Percentiles rank a stretch among this genome's conserved stretches.
These are phyloP conservation scores for Lithocarpus polystachyus DNA, from an alignment of 306 rosid genomes.

Conservation along the genomic window DNA sequence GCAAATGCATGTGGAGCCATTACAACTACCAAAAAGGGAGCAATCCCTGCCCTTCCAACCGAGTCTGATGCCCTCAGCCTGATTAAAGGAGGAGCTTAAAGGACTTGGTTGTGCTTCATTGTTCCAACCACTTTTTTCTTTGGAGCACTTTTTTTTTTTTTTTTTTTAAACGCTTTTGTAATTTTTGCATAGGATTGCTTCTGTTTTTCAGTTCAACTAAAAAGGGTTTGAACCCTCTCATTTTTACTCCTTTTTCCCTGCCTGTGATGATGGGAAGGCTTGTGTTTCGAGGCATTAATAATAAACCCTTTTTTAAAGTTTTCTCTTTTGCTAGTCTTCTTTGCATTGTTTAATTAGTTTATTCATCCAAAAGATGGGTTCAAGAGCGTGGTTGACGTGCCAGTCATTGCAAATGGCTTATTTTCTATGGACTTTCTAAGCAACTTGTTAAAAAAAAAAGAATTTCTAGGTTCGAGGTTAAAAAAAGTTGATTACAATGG, in stretches of 20 bases:
- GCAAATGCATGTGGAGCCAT: slow-evolving; percentile 95
- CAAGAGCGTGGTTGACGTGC: neutral
- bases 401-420: neutral
- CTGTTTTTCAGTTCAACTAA: slow-evolving; percentile 17
- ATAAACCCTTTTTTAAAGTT: slow-evolving; percentile 24
- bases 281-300: slow-evolving; percentile 17
- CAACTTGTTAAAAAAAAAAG: neutral
- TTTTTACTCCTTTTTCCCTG: neutral
- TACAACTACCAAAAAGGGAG: slow-evolving; percentile 86
- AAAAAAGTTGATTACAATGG: too few relatives aligned
- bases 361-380: too few relatives aligned
- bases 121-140: neutral
- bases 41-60: slow-evolving; percentile 81
- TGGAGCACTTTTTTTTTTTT: neutral
- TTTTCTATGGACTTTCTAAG: neutral
- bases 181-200: slow-evolving; percentile 14
- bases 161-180: neutral
- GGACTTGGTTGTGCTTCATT: neutral
- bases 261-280: slow-evolving; percentile 12
- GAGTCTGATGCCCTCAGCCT: slow-evolving; percentile 54
- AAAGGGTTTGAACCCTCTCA: slow-evolving; percentile 26
- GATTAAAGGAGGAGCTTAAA: slow-evolving; percentile 42
- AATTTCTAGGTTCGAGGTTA: too few relatives aligned
- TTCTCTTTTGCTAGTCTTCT: neutral
- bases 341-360: neutral